Base-by-base conservation (phyloP, 202 grass and related monocot species). In the Panicum virgatum region DNA sequence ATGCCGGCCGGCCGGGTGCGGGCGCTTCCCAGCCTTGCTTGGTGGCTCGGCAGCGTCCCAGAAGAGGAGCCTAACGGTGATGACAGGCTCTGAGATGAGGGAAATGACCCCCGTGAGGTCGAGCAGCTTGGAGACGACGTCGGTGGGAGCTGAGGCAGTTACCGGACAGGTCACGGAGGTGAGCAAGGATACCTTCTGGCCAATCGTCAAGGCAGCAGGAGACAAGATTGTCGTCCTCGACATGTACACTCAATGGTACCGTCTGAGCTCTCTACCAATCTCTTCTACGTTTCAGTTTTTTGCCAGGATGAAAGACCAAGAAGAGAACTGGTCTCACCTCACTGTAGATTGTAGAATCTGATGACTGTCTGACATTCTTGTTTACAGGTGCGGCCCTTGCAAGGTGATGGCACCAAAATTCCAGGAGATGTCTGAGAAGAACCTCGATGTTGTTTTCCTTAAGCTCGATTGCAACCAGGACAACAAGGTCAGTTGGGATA, bases 211-310 rank as follows among this genome's bases (percentile, higher is more conserved):
- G 73, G 83, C 90, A 23, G 92, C 94, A 80, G 92, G 81, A 52
- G 58, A 86, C 20, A 94, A 89, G 81, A 5, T 90, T 12, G 90
- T 97, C 46, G 90, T 93, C 73, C 88, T 95, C 15, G 92, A 94
- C 81, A 93, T 98, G 92, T 98, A 93, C 77, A 95, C 92, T 23
- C 90, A 93, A 90, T 98, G 90, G 96, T 95, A 93, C 57, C 22
- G 20, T 38, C 45, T 36, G 54, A 57, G 27, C 20, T 62, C 20
- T 62, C 75, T 36, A 26, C 59, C 44, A 25, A 71, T 73, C 36
- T 72, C 63, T 54, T 53, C 14, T 56, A 34, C 6, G 13, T 56
- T 67, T 47, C 42, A 77, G 48, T 36, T 69, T n/a, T 67, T 65
- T 39, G 68, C 23, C 66, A 62, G 47, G 5, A 53, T 23, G 63